Evolutionary conservation across 768 basidiomycete species (phyloP), one percentile per base, ranked within the genome.

Genomic region (Pleurotus ostreatus): DNA sequence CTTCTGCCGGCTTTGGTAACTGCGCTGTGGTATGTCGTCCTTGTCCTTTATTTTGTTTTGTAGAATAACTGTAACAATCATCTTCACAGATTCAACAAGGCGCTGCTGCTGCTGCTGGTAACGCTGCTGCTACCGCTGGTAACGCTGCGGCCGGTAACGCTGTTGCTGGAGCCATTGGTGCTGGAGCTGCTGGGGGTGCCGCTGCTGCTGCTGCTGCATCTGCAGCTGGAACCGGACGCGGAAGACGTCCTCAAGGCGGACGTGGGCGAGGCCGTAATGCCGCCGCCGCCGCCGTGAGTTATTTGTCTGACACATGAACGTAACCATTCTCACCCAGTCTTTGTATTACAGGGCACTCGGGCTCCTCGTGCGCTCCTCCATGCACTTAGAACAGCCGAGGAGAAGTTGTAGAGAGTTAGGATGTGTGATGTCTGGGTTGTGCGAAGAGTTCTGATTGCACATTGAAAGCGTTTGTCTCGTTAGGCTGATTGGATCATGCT

Each of bases 1-100:
- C 79, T 16, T 65, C 76, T 16, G 74, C 71, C 20, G 77, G 78
- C 25, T 82, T 82, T 65, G 81, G 82, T 53, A 82, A 80, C 64
- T 84, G 82, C 56, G 74, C 77, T 9, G 79, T 74, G 30, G 78
- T 82, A 41, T 15, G 9, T 40, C 5, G 11, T 13, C 13, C 22
- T 8, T 13, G 7, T 40, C 18, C 38, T 13, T 20, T 12, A 8
- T 41, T 20, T 16, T 30, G 18, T 41, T 20, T 16, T 30, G 18
- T 37, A 3, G 13, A 49, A 15, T 9, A 30, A 8, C 15, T n/a
- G 4, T 40, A 52, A 15, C 20, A 22, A 7, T 11, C 18, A 3
- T 38, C 37, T 41, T 37, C 18, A 16, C 20, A 52, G 51, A 52
- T 52, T 37, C 51, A 52, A 40, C 51, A 52, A 52, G 51, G 51